Evolutionary conservation across 129 eudicot genomes (phyloP).

Genomic region (Escallonia herrerae): DNA sequence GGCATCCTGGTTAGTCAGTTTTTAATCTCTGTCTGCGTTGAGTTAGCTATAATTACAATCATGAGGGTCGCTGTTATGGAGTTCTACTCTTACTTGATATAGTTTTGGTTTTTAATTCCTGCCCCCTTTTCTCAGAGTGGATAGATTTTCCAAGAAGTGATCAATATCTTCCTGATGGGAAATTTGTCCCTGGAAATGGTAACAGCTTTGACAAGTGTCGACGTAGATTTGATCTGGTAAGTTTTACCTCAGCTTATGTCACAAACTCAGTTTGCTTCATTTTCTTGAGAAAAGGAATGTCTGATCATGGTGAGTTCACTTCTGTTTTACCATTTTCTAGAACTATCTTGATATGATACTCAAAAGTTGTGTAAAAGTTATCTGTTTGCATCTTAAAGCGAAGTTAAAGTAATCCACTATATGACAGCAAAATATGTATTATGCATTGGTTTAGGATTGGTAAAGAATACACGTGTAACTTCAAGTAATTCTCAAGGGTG

Average conservation of each 20-base stretch:
- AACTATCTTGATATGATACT: neutral
- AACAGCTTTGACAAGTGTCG: conserved; percentile 88
- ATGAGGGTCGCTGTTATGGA: neutral
- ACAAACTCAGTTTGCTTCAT: neutral
- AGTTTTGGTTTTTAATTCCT: conserved; percentile 1
- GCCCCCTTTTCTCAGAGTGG: conserved; percentile 63
- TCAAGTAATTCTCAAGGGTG: no score
- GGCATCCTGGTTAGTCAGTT: conserved; percentile 78
- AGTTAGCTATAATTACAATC: neutral
- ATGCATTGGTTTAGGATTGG: no score
- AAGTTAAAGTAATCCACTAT: no score
- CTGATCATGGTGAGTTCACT: neutral
- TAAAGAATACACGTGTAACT: no score
- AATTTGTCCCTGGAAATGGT: conserved; percentile 66
- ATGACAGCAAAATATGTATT: no score
- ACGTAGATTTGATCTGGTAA: conserved; percentile 92
- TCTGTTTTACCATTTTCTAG: neutral
- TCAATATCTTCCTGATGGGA: conserved; percentile 81
- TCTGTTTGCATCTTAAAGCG: no score
- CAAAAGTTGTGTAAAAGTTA: no score
- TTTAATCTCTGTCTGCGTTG: neutral
- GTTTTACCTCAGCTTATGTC: neutral
- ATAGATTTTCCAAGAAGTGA: conserved; percentile 95
- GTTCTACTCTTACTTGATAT: neutral
- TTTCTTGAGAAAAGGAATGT: neutral